Percentiles rank a stretch among this genome's conserved stretches.
Evolutionary conservation across 129 eudicot species (phyloP).

Genomic region (Tagetes patula): DNA sequence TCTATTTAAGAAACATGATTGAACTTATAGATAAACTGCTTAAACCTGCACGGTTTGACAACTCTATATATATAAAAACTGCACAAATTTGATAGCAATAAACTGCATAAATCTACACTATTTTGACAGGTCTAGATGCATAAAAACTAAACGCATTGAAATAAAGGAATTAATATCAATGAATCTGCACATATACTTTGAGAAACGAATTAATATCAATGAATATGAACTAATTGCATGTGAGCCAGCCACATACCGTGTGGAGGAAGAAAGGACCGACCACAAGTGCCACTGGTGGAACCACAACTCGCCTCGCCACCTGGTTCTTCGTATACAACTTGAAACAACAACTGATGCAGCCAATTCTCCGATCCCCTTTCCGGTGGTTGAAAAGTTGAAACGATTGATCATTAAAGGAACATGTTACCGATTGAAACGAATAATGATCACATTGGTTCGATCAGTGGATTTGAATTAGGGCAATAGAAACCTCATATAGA

Average conservation of each 20-base stretch:
- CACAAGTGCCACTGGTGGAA: slow-evolving; percentile 59
- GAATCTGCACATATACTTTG: background rate
- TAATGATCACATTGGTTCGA: slow-evolving; percentile 22
- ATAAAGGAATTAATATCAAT: too few species aligned
- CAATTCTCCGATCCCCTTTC: slow-evolving; percentile 38
- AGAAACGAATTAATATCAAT: slow-evolving; percentile 33
- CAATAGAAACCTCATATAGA: slow-evolving; percentile 16
- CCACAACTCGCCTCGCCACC: slow-evolving; percentile 44
- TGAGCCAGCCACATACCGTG: slow-evolving; percentile 36
- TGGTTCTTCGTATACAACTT: slow-evolving; percentile 5
- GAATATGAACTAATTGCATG: slow-evolving; percentile 29
- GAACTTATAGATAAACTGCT: too few species aligned
- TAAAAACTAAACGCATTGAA: too few species aligned
- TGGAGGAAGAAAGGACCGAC: slow-evolving; percentile 51
- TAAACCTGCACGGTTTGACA: too few species aligned
- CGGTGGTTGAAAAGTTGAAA: slow-evolving; percentile 13
- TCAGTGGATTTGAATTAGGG: too few species aligned
- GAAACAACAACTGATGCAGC: slow-evolving; percentile 29
- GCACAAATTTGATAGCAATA: too few species aligned
- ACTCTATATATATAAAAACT: too few species aligned
- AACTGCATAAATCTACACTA: too few species aligned
- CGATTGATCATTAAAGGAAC: too few species aligned
- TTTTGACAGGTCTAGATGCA: too few species aligned
- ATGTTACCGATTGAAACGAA: too few species aligned
- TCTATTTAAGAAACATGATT: too few species aligned